phyloP scores from a whole-genome alignment of 345 rosid species.

The Geranium rotundifolium region DNA sequence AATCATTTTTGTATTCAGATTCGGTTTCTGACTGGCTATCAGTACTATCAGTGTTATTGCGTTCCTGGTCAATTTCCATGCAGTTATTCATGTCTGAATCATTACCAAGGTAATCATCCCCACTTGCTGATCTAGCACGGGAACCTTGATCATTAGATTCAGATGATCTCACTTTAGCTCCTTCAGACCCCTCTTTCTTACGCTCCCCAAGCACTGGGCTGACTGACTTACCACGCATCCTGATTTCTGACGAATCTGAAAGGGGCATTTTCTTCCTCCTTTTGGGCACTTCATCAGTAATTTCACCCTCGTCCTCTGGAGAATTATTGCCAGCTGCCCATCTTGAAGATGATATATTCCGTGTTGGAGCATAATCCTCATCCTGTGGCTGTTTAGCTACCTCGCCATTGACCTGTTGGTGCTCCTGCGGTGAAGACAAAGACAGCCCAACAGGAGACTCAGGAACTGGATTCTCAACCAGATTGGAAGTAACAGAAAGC shows the following conservation, averaged over 20 bases:
- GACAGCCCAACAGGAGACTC: slow-evolving; percentile 28
- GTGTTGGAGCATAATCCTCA: slow-evolving; percentile 63
- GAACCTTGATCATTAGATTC: slow-evolving; percentile 50
- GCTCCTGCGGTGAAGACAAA: slow-evolving; percentile 31
- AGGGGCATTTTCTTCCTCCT: slow-evolving; percentile 48
- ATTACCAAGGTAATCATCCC: slow-evolving; percentile 37
- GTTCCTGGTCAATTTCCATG: slow-evolving; percentile 61
- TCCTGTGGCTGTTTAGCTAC: slow-evolving; percentile 40
- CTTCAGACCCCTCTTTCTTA: slow-evolving; percentile 46
- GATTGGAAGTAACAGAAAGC: slow-evolving; percentile 4
- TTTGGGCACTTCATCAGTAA: slow-evolving; percentile 45
- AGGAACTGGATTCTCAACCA: background rate
- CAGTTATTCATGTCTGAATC: slow-evolving; percentile 46
- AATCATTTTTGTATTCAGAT: slow-evolving; percentile 40
- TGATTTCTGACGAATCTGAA: slow-evolving; percentile 27
- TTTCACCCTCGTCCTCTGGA: slow-evolving; percentile 83
- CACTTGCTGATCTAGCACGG: slow-evolving; percentile 39
- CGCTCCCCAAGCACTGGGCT: slow-evolving; percentile 56
- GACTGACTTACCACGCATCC: slow-evolving; percentile 28
- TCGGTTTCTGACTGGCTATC: slow-evolving; percentile 33
- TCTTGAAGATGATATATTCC: slow-evolving; percentile 86
- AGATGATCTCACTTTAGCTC: slow-evolving; percentile 40
- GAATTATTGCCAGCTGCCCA: slow-evolving; percentile 90
- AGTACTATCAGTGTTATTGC: slow-evolving; percentile 19
- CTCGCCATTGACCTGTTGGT: slow-evolving; percentile 19